Percentiles rank a stretch among this genome's conserved stretches.
These are phyloP conservation scores for Pseudofabraea citricarpa DNA, from an alignment of 2,329 filamentous ascomycete species.

Conservation along the genomic window DNA sequence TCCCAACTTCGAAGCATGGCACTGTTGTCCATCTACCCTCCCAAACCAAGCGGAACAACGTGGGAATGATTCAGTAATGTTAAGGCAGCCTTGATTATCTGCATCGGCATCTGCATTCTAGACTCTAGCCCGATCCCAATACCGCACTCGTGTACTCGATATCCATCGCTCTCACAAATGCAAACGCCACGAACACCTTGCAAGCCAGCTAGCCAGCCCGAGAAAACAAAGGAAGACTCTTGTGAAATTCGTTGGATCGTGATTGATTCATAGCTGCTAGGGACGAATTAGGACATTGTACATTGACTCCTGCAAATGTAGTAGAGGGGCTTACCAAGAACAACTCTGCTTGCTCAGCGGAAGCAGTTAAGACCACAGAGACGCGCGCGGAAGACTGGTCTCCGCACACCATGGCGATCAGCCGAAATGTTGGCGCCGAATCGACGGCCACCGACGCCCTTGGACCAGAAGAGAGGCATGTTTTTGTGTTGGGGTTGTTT, in stretches of 20 bases:
- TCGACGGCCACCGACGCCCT: constrained; percentile 30
- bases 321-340: not conserved
- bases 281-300: not conserved
- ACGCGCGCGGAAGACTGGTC: constrained; percentile 45
- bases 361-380: constrained; percentile 47
- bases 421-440: constrained; percentile 43
- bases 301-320: constrained; percentile 3
- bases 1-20: no score
- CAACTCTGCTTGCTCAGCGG: constrained; percentile 7
- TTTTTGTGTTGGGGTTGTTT: not conserved
- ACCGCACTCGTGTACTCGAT: no score
- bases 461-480: constrained; percentile 33
- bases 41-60: no score
- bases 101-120: no score
- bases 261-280: not conserved
- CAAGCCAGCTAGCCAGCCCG: no score
- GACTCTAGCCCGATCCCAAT: no score
- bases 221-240: no score
- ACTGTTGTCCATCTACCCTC: no score
- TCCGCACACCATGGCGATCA: constrained; percentile 44
- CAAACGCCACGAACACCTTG: not conserved
- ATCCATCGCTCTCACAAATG: no score
- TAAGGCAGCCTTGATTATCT: no score
- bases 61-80: no score
- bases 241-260: not conserved